These are phyloP conservation scores for Cutaneotrichosporon sp. DNA, from an alignment of 1,284 basidiomycete genomes.

Conservation along the genomic window DNA sequence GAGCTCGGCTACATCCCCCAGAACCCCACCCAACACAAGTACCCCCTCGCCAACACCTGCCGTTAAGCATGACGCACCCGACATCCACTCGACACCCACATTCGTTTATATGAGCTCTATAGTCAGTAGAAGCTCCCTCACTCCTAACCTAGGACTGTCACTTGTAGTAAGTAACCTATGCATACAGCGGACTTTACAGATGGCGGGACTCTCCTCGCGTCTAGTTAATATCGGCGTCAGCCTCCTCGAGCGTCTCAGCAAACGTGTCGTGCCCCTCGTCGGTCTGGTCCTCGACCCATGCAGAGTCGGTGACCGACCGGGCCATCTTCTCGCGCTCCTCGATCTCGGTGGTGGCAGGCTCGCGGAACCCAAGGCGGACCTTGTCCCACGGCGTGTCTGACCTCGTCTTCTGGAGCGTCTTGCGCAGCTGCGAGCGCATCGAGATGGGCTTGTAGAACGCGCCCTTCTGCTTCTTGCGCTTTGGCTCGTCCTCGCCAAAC, in stretches of 20 bases:
- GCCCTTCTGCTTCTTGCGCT: conserved; percentile 59
- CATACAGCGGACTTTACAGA: conserved; percentile 2
- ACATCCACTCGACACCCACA: too few relatives aligned
- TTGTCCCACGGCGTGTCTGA: conserved; percentile 43
- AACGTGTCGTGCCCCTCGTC: not conserved
- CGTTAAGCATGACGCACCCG: not conserved
- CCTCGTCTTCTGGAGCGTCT: conserved; percentile 60
- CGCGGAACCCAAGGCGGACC: conserved; percentile 39
- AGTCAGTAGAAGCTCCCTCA: not conserved
- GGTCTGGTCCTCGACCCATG: conserved; percentile 36
- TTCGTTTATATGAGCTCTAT: not conserved
- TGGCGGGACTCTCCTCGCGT: not conserved
- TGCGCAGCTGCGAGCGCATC: conserved; percentile 80
- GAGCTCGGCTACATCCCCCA: conserved; percentile 79
- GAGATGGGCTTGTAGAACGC: conserved; percentile 86
- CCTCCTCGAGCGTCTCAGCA: not conserved
- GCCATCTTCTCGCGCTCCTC: conserved; percentile 17
- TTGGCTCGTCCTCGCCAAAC: conserved; percentile 24
- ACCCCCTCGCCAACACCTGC: conserved; percentile 58
- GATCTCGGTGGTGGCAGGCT: conserved; percentile 29
- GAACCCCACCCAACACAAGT: conserved; percentile 59
- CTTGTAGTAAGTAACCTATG: not conserved
- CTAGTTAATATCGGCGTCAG: not conserved
- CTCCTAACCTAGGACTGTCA: not conserved
- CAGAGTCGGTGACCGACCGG: conserved; percentile 33